A percentile compares a stretch with the other conserved stretches of the same genome.
phyloP scores from a whole-genome alignment of 371 early-diverging fungal species.

The Blakeslea trispora region DNA sequence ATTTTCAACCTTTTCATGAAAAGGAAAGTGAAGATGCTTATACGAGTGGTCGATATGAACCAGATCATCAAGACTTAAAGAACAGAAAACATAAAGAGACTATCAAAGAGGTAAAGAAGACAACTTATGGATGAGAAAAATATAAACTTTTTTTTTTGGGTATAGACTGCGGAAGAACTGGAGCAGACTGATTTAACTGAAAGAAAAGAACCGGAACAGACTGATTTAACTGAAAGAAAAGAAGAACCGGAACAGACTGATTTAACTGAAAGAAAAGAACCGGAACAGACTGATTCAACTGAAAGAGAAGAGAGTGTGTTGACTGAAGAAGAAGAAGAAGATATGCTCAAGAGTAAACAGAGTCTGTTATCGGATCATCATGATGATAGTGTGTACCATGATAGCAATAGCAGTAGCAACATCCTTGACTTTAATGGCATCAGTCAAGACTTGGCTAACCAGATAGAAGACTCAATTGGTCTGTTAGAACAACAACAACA shows the following conservation, averaged over 20 bases:
- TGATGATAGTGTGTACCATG: too few relatives aligned
- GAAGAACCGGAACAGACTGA: too few relatives aligned
- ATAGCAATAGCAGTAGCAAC: too few relatives aligned
- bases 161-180: neutral
- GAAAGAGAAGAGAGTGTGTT: neutral
- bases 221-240: neutral
- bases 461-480: too few relatives aligned
- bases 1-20: neutral
- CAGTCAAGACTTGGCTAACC: too few relatives aligned
- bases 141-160: neutral
- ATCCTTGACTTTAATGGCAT: too few relatives aligned
- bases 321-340: neutral
- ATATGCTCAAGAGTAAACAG: neutral
- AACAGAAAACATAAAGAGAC: neutral
- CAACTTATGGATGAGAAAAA: neutral
- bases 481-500: too few relatives aligned
- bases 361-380: neutral
- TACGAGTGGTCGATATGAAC: neutral
- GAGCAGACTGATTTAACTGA: too few relatives aligned
- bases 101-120: neutral
- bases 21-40: neutral
- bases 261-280: too few relatives aligned
- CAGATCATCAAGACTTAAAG: neutral
- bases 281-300: neutral
- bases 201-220: too few relatives aligned